Evolutionary conservation across 2,329 filamentous ascomycete species (phyloP).

Genomic region (Botrytis medusae): DNA sequence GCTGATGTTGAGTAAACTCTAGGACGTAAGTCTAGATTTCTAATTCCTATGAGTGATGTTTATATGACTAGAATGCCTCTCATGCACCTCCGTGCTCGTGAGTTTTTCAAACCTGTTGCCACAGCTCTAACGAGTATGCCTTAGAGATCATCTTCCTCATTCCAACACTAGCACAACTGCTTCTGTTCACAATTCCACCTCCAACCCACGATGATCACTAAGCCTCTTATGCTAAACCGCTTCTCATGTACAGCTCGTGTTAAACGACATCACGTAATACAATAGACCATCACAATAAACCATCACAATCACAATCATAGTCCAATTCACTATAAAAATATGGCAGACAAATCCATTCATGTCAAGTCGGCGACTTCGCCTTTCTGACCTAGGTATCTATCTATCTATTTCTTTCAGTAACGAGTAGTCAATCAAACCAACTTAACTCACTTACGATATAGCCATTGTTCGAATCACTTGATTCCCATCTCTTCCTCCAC

Average conservation of each 20-base stretch:
- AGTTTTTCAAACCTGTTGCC: too few relatives aligned
- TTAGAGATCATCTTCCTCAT: background rate
- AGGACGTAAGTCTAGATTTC: too few relatives aligned
- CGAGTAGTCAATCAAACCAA: conserved; percentile 1
- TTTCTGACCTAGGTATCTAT: conserved; percentile 18
- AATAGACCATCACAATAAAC: background rate
- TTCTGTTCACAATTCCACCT: background rate
- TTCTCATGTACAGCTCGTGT: background rate
- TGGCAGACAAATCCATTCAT: conserved; percentile 18
- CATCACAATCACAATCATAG: background rate
- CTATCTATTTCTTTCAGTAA: conserved; percentile 12
- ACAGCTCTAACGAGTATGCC: background rate
- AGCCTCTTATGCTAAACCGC: background rate
- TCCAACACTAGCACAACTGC: background rate
- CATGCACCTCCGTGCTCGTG: too few relatives aligned
- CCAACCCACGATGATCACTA: background rate
- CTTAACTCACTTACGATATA: background rate
- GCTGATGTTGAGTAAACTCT: background rate
- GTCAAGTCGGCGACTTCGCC: conserved; percentile 19
- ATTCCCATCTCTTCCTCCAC: conserved; percentile 15
- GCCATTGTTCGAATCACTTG: conserved; percentile 21
- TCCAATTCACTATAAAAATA: background rate
- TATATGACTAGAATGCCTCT: too few relatives aligned
- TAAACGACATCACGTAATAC: background rate
- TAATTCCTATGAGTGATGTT: too few relatives aligned